Evolutionary conservation across 192 early-diverging fungal genomes (phyloP), one percentile per base, ranked within the genome.

Genomic region (Backusella australiensis): DNA sequence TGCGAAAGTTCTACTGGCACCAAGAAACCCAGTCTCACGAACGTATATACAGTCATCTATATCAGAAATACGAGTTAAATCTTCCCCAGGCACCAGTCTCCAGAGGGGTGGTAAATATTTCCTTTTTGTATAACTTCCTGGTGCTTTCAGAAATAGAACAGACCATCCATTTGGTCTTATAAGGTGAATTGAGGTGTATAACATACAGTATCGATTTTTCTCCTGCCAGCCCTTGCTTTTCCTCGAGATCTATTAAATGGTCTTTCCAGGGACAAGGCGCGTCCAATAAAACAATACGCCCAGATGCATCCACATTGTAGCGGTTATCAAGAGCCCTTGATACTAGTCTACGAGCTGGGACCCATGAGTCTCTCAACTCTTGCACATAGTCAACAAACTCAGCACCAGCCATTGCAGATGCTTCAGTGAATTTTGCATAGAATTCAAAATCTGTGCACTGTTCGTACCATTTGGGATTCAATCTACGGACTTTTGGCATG

Each of bases 401-500:
- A 8, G 83, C 74, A n/a, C 95, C 96, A 19, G 92, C 88, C 84
- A 97, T 81, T 1, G 74, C 87, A 23, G 95, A 88, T 9, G 90
- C 93, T 76, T 89, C 83, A 42, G 83, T 75, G 73, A 94, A 93
- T 49, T 82, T 84, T 19, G 76, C 74, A 74, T 95, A 89, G 44
- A 94, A 85, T 74, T 93, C 88, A 39, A 84, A 84, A 76, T 95
- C 92, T 56, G 76, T 59, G 11, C 75, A 29, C 44, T 88, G 85
- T 82, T 96, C 88, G 81, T 97, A 97, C 96, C 96, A 97, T 87
- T 92, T 92, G 32, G 97, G 96, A 83, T 99, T 99, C 75, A 97
- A 86, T 26, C 88, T 89, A 2, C 84, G 86, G 41, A 99, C 94
- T 34, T 96, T 89, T 8, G 89, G 73, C 21, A 92, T 86, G 26